These are phyloP conservation scores for Debaryomyces maramus DNA, from an alignment of 805 yeast genomes.

Conservation along the genomic window DNA sequence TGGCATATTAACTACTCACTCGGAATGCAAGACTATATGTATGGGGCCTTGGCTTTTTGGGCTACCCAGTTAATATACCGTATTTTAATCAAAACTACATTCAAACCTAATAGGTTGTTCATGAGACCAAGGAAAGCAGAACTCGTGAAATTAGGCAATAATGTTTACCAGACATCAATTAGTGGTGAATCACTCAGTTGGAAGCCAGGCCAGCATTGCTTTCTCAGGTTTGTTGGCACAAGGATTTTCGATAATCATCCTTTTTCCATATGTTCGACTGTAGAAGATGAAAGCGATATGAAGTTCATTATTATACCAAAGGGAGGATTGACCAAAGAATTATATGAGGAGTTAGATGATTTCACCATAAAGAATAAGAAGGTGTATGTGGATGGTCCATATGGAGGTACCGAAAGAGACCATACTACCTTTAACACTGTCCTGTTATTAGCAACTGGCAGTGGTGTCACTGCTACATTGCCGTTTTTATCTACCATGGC, in stretches of 20 bases:
- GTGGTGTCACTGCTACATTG: constrained; percentile 51
- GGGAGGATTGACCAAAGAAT: constrained; percentile 45
- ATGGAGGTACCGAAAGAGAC: constrained; percentile 54
- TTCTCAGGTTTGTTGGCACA: constrained; percentile 45
- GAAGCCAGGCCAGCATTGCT: constrained; percentile 59
- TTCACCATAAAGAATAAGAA: constrained; percentile 22
- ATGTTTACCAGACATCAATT: constrained; percentile 36
- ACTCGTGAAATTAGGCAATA: constrained; percentile 23
- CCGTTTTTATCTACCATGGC: constrained; percentile 40
- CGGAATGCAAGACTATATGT: constrained; percentile 43
- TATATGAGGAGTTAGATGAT: constrained; percentile 32
- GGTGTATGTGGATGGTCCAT: constrained; percentile 56
- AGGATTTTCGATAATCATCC: constrained; percentile 56
- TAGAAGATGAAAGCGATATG: constrained; percentile 28
- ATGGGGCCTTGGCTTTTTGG: constrained; percentile 56
- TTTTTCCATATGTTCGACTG: constrained; percentile 47
- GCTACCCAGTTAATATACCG: constrained; percentile 48
- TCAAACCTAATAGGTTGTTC: constrained; percentile 43
- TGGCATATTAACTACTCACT: constrained; percentile 43
- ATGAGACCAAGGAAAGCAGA: constrained; percentile 39
- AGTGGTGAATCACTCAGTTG: constrained; percentile 40
- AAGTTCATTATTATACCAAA: constrained; percentile 47
- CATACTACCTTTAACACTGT: constrained; percentile 45
- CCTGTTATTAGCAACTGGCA: constrained; percentile 46
- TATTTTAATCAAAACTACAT: constrained; percentile 43